These are phyloP conservation scores for Serendipita vermifera DNA, from an alignment of 768 basidiomycete species.

Conservation along the genomic window DNA sequence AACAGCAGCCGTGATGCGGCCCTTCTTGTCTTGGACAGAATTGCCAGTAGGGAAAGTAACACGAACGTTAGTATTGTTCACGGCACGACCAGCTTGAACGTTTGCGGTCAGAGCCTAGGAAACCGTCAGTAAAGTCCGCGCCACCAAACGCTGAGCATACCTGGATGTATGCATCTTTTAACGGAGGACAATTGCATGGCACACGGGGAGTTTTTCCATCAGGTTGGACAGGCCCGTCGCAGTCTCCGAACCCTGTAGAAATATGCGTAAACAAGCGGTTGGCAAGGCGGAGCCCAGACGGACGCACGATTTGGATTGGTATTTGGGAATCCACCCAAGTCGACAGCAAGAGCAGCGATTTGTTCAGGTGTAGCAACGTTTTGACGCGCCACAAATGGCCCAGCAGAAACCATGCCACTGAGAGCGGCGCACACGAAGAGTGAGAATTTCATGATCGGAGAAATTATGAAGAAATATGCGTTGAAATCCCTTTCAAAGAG, in stretches of 20 bases:
- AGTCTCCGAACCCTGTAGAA: conserved; percentile 4
- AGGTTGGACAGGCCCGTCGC: neutral
- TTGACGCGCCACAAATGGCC: neutral
- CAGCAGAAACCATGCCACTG: neutral
- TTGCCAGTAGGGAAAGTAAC: conserved; percentile 53
- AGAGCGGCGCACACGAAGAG: neutral
- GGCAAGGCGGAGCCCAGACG: neutral
- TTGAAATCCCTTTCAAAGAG: neutral
- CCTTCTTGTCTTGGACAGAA: conserved; percentile 37
- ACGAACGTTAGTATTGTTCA: conserved; percentile 48
- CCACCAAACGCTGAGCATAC: no score
- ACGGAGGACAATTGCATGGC: neutral
- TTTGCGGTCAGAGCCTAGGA: conserved; percentile 32
- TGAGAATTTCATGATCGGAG: neutral
- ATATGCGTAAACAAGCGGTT: neutral
- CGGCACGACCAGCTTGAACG: conserved; percentile 46
- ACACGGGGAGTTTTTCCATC: conserved; percentile 4
- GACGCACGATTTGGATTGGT: conserved; percentile 46
- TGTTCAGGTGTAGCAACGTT: neutral
- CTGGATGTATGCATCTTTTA: neutral
- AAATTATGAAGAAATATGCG: neutral
- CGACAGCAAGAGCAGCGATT: conserved; percentile 36
- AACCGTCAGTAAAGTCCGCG: no score
- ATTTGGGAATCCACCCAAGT: conserved; percentile 44
- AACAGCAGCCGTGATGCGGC: conserved; percentile 45